Evolutionary conservation across 208 protist genomes (phyloP), one percentile per base, ranked within the genome.

Genomic region (Leishmania lainsoni): DNA sequence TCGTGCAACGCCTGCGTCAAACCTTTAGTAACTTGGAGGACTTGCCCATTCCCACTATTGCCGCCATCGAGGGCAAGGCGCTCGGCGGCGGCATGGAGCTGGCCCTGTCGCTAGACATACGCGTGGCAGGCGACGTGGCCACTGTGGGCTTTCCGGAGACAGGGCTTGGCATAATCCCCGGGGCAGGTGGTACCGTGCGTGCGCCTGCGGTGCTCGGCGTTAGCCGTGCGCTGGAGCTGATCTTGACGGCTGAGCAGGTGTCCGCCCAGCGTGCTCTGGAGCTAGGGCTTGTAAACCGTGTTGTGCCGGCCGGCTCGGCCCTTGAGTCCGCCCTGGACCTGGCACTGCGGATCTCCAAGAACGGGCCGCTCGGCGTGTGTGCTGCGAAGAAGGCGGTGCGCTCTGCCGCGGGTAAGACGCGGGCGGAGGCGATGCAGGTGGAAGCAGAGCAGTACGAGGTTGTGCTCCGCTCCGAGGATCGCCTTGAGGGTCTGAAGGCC

Each of bases 21-120:
- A 90, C 89, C 22, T 98, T 99, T 68, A 90, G 71, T 54, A 82
- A 89, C 39, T 35, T 99, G 2, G 94, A 97, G 83, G 86, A 90
- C 26, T 81, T 98, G n/a, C 81, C 86, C 8, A 86, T 94, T 66
- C 94, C 95, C 8, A 95, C 90, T 16, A 96, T 98, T 76, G 86
- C 91, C 17, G 81, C 88, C 49, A 87, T 98, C n/a, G 90, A 98
- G 20, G 95, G 97, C 45, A 86, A 85, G n/a, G 97, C 97, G 10
- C 81, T 98, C 5, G 97, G 96, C 63, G 97, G 97, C 45, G 97
- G 97, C 42, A 86, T 94, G 66, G 97, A 98, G 83, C 81, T 98
- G 39, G 93, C 95, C 0, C 66, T 98, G 14, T 87, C 93, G 63
- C 91, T 92, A 39, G 97, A 98, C 81, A 89, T 98, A 32, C 87